Evolutionary conservation across 1,139 yeast genomes (phyloP), one percentile per base, ranked within the genome.

Genomic region (Geotrichum klebahnii): DNA sequence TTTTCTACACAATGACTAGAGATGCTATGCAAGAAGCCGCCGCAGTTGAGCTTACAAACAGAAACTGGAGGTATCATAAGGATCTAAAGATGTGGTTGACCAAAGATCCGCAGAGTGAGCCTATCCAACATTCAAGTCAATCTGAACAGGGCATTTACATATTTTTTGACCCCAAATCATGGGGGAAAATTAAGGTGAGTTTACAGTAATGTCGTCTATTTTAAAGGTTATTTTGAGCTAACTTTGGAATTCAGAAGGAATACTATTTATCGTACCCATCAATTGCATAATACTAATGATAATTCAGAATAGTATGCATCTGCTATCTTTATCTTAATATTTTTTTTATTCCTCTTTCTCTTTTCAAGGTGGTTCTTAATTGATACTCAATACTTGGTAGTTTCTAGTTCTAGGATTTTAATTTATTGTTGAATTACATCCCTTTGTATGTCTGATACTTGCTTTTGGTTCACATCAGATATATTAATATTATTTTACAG

Each of bases 41-140:
- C 3, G 95, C 97, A 1, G 76, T 92, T 53, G 98, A 92, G 66
- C 77, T 94, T 60, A 74, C 76, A 37, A 82, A 82, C 54, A 77
- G 98, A 59, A 92, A 90, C 68, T 94, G 99, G 99, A 78, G 98
- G 58, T 94, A 87, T 63, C 98, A 94, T 69, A 92, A 90, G 69
- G 96, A 88, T 56, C 78, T 92, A 53, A 95, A 90, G 69, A 89
- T 94, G 44, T 94, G 98, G 98, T 73, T 94, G 54, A 92, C 98
- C 14, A 94, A 92, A 68, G 97, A 90, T 62, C 87, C 96, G 37
- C 79, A 81, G 61, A 82, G 84, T 56, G 97, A 92, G 65, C 97
- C 97, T 0, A 79, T 87, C n/a, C 84, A 83, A 58, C 89, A 88
- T 51, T 80, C 88, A 28, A 84, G 82, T 48, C 86, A 85, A 56